Evolutionary conservation across 164 flowering plant species (phyloP).

Genomic region (Umbilicus rupestris): DNA sequence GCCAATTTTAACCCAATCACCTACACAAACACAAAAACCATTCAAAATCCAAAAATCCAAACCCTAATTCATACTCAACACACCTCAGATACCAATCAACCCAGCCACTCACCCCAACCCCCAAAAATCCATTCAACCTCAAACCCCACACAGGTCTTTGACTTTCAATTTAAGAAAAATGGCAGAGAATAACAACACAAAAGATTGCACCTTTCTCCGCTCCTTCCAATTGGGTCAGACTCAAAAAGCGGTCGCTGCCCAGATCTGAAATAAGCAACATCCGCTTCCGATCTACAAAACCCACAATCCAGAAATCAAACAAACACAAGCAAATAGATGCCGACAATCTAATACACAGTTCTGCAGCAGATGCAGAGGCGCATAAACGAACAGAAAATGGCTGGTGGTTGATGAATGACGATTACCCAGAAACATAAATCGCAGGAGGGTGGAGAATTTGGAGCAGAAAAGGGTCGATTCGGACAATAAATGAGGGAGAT

Average conservation of each 20-base stretch:
- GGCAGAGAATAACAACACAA: constrained; percentile 1
- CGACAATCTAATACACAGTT: not conserved
- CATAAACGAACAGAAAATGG: not conserved
- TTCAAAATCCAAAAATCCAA: not conserved
- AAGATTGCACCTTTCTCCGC: constrained; percentile 13
- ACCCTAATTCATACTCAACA: not conserved
- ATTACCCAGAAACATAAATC: too few species aligned
- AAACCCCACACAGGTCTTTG: not conserved
- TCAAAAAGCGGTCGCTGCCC: constrained; percentile 9
- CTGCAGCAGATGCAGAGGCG: not conserved
- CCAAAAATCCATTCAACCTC: not conserved
- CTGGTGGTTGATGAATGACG: too few species aligned
- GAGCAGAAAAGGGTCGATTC: too few species aligned
- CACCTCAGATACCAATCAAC: not conserved
- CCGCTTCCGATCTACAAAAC: constrained; percentile 10
- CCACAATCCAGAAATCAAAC: constrained; percentile 9
- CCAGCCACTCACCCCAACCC: not conserved
- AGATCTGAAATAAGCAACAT: constrained; percentile 26
- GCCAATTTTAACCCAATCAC: not conserved
- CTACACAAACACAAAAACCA: not conserved
- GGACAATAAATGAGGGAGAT: too few species aligned
- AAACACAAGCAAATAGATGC: not conserved
- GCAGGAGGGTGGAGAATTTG: too few species aligned
- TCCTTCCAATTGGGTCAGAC: constrained; percentile 13
- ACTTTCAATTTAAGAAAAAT: not conserved